Evolutionary conservation across 805 yeast species (phyloP), one percentile per base, ranked within the genome.

Genomic region (Candida pseudofarinosa): DNA sequence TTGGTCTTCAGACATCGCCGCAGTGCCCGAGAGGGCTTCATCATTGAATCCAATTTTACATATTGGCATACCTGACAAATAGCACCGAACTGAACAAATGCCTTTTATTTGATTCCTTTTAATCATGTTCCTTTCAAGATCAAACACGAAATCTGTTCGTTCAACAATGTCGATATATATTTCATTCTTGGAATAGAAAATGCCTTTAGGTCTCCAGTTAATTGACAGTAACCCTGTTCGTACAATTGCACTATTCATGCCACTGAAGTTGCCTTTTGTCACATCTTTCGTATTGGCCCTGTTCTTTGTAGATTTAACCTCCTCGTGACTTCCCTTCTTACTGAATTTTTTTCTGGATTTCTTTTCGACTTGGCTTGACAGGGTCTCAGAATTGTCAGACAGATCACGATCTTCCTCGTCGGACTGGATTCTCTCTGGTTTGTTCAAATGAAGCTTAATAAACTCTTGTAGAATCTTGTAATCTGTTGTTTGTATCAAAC

Each of bases 401-500:
- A 44, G 26, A 4, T 45, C 47, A 4, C 47, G 19, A 15, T 39
- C 36, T 14, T 43, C 46, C 20, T 37, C 46, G 14, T 16, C 30
- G 3, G 39, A 19, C 18, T 4, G 18, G 6, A 19, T 32, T 4
- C 47, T 10, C 35, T 45, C 50, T 3, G 67, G 61, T 26, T 50
- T 35, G 47, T 63, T 63, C 19, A 62, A 59, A 38, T 78, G 77
- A 39, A 82, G 71, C 45, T 85, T 82, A 49, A 85, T 82, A 56
- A 85, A 89, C 57, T 88, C 96, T 53, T 80, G 80, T 42, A 89
- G 70, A 10, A 89, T 76, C 48, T 83, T 84, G 40, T 80, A 77
- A 55, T 89, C 96, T 0, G 96, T 85, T 41, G 85, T 70, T 63
- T 89, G 97, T 1, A 88, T 81, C n/a, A 85, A 65, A 6, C 97